Evolutionary conservation across 2,329 filamentous ascomycete genomes (phyloP).

Genomic region (Venturia effusa): DNA sequence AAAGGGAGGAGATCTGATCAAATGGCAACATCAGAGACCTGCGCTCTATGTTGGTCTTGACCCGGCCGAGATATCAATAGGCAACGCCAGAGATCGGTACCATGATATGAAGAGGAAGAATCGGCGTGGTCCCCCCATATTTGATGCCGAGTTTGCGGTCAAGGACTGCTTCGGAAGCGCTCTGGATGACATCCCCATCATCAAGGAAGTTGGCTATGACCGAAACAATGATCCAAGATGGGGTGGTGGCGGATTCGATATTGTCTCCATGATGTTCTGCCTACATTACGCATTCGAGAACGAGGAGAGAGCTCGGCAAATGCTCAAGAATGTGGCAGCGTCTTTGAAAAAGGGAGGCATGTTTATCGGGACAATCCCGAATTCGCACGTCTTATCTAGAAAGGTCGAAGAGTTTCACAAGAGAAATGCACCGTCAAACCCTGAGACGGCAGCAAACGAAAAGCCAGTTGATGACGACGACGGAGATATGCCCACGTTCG

Average conservation of each 20-base stretch:
- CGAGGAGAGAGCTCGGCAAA: slow-evolving; percentile 77
- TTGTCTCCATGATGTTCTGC: slow-evolving; percentile 98
- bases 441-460: slow-evolving; percentile 3
- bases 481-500: slow-evolving; percentile 23
- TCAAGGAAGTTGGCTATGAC: slow-evolving; percentile 82
- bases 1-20: slow-evolving; percentile 88
- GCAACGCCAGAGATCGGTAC: slow-evolving; percentile 81
- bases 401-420: slow-evolving; percentile 70
- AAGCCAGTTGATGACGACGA: not conserved
- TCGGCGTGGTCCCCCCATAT: slow-evolving; percentile 44
- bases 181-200: slow-evolving; percentile 69
- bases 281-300: slow-evolving; percentile 98
- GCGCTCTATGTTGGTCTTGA: slow-evolving; percentile 90
- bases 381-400: slow-evolving; percentile 78
- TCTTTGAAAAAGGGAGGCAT: slow-evolving; percentile 86
- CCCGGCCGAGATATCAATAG: slow-evolving; percentile 82
- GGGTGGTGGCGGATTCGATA: slow-evolving; percentile 73
- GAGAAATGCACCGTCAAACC: slow-evolving; percentile 29
- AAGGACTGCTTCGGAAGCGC: slow-evolving; percentile 89
- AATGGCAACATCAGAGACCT: slow-evolving; percentile 90
- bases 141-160: slow-evolving; percentile 77
- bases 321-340: slow-evolving; percentile 88
- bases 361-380: slow-evolving; percentile 93
- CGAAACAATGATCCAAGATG: slow-evolving; percentile 56
- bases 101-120: slow-evolving; percentile 51